Conservation (phyloP, 1,139 yeast genomes). For the Lodderomyces metapsilosis region DNA sequence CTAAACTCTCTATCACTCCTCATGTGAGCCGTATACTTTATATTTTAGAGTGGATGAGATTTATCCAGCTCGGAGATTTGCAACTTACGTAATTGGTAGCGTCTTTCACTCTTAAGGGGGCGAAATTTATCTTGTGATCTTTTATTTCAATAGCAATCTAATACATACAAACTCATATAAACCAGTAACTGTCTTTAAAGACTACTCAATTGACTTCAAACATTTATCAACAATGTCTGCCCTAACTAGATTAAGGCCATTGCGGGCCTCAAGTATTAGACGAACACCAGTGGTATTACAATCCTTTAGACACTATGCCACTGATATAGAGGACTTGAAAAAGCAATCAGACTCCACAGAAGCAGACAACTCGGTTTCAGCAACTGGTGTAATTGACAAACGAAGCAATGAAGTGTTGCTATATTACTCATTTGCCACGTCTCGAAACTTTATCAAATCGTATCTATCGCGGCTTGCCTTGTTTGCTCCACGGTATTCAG, state of each 20-base stretch:
- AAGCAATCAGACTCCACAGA: slow-evolving; percentile 33
- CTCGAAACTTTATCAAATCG: slow-evolving; percentile 23
- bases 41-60: too few species aligned
- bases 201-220: neutral
- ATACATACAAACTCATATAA: too few species aligned
- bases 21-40: too few species aligned
- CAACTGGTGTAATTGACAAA: slow-evolving; percentile 47
- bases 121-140: too few species aligned
- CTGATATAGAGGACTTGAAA: slow-evolving; percentile 34
- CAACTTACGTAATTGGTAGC: neutral
- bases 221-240: neutral
- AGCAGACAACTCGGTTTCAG: slow-evolving; percentile 33
- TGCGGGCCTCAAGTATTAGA: neutral
- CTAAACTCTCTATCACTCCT: too few species aligned
- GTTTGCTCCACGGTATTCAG: slow-evolving; percentile 15
- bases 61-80: neutral
- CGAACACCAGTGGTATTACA: neutral
- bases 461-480: slow-evolving; percentile 19
- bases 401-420: slow-evolving; percentile 32
- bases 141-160: too few species aligned
- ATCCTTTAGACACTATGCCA: slow-evolving; percentile 17
- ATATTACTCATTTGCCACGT: slow-evolving; percentile 31
- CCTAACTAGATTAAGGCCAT: neutral
- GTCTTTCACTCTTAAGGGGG: neutral
- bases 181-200: too few species aligned